These are phyloP conservation scores for Fusarium brachygibbosum DNA, from an alignment of 2,329 filamentous ascomycete genomes.

Conservation along the genomic window DNA sequence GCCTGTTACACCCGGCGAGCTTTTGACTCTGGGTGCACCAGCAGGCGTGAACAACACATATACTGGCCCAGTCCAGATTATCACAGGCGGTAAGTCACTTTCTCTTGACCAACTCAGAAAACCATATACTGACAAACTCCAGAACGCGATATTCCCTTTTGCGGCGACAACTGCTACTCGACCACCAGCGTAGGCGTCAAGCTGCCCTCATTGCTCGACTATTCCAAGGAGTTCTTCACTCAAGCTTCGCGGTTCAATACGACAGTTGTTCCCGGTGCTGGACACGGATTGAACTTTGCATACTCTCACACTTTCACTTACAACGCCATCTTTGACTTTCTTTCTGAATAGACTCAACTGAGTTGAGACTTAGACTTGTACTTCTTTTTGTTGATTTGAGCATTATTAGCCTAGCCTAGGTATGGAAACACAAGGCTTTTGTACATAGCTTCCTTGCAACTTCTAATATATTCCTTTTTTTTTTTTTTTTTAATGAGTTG, in stretches of 20 bases:
- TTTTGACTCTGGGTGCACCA: slow-evolving; percentile 66
- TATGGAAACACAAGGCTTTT: not conserved
- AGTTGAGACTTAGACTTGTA: not conserved
- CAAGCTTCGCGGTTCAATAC: slow-evolving; percentile 64
- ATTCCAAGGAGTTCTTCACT: slow-evolving; percentile 58
- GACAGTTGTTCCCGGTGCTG: slow-evolving; percentile 65
- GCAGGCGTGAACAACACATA: slow-evolving; percentile 56
- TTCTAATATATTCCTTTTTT: slow-evolving; percentile 2
- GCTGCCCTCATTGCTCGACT: slow-evolving; percentile 59
- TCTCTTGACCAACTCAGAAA: not conserved
- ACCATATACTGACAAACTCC: slow-evolving; percentile 15
- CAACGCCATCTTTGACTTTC: slow-evolving; percentile 56
- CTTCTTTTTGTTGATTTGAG: not conserved
- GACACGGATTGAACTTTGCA: slow-evolving; percentile 65
- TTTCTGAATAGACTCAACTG: slow-evolving; percentile 38
- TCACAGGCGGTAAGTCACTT: slow-evolving; percentile 65
- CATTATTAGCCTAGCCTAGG: not conserved
- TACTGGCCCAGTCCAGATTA: slow-evolving; percentile 68
- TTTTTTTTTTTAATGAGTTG: not conserved
- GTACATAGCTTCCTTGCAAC: slow-evolving; percentile 5
- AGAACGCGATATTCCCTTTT: slow-evolving; percentile 68
- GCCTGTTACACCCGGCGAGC: slow-evolving; percentile 69
- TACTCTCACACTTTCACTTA: slow-evolving; percentile 55
- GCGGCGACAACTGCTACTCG: slow-evolving; percentile 70
- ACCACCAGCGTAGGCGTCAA: slow-evolving; percentile 56